Conservation (phyloP, 2,329 filamentous ascomycete species). For the Kalaharituber pfeilii region DNA sequence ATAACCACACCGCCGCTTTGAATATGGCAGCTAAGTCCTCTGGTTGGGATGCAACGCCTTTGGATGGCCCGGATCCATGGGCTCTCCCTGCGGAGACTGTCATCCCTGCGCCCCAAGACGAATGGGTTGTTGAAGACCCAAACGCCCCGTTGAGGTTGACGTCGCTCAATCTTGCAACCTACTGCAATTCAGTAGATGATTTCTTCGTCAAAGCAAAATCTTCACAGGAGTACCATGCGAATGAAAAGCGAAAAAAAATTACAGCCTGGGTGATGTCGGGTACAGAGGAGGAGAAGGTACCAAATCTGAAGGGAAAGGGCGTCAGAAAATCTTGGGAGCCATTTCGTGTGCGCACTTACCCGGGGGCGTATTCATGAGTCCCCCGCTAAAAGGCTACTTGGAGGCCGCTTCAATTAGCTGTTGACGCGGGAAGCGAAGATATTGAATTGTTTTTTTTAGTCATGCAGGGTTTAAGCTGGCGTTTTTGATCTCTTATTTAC, state of each 20-base stretch:
- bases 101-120: neutral
- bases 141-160: neutral
- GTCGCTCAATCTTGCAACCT: neutral
- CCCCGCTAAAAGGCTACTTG: neutral
- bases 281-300: neutral
- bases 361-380: neutral
- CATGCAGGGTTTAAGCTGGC: too few relatives aligned
- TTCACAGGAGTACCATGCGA: neutral
- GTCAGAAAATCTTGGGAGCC: neutral
- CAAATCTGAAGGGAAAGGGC: neutral
- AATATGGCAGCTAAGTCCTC: too few relatives aligned
- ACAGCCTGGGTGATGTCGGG: neutral
- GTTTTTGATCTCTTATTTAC: too few relatives aligned
- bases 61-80: too few relatives aligned
- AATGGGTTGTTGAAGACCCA: neutral
- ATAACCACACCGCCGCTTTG: too few relatives aligned
- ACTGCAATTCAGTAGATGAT: neutral
- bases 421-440: too few relatives aligned
- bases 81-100: too few relatives aligned
- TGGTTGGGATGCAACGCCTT: too few relatives aligned
- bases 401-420: too few relatives aligned
- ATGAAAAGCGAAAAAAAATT: neutral
- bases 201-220: neutral
- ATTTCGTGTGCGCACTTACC: neutral
- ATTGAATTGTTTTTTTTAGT: too few relatives aligned